Conservation (phyloP, 2,329 filamentous ascomycete genomes). For the Diaporthe destruens region DNA sequence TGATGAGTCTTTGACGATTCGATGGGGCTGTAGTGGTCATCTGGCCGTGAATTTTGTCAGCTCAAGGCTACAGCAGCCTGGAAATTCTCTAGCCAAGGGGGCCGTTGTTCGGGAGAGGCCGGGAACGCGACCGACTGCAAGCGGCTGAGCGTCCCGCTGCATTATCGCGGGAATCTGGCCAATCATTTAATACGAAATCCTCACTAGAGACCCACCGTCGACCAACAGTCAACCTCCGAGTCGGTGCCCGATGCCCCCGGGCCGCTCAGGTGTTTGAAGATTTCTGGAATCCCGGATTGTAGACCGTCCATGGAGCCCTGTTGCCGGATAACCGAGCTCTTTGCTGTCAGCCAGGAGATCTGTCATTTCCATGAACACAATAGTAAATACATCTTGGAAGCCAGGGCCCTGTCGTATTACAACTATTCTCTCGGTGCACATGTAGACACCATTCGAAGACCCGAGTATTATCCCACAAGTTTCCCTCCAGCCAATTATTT, state of each 20-base stretch:
- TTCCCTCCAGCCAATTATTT: too few relatives aligned
- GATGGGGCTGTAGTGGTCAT: slow-evolving; percentile 31
- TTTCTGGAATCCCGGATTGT: slow-evolving; percentile 11
- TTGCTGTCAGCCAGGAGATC: not conserved
- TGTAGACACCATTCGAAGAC: not conserved
- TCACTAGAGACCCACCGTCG: slow-evolving; percentile 22
- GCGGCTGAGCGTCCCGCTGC: slow-evolving; percentile 7
- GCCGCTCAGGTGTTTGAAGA: slow-evolving; percentile 11
- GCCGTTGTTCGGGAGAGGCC: slow-evolving; percentile 10
- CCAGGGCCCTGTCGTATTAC: not conserved
- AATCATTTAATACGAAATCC: slow-evolving; percentile 31
- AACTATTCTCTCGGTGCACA: too few relatives aligned
- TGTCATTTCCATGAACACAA: not conserved
- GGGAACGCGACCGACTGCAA: slow-evolving; percentile 1
- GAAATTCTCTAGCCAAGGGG: slow-evolving; percentile 33
- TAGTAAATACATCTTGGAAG: not conserved
- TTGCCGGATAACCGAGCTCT: not conserved
- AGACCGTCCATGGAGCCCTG: not conserved
- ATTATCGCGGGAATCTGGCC: slow-evolving; percentile 26
- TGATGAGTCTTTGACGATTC: slow-evolving; percentile 22
- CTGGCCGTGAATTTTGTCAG: slow-evolving; percentile 32
- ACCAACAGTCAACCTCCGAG: not conserved
- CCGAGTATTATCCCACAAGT: not conserved
- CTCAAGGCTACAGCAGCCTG: slow-evolving; percentile 14
- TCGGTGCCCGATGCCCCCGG: not conserved